Base-by-base conservation (phyloP, 306 rosid species). In the Arachis stenosperma region DNA sequence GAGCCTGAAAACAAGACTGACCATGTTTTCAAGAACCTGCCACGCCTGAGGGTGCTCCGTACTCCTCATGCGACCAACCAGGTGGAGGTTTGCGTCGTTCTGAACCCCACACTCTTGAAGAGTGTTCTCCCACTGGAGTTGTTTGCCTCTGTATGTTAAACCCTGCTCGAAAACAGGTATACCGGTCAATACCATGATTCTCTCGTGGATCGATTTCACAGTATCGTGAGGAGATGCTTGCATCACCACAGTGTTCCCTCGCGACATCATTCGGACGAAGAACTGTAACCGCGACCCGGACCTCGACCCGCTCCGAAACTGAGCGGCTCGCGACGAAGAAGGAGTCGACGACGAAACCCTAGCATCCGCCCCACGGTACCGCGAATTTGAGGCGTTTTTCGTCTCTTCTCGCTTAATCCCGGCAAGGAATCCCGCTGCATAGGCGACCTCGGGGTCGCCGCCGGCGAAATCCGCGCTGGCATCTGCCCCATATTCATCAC, bases 11-110 rank as follows among this genome's bases (percentile, higher is more conserved):
- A 88, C 41, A 7, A 80, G n/a, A 0, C 86, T 81, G 14, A 82
- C 81, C n/a, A 86, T 79, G 41, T 78, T 79, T 8, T 85, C 82
- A 2, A 90, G 42, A 0, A 82, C 69, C 29, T 74, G 78, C 88
- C 88, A 85, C 2, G 85, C 87, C 4, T 65, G 69, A 7, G 90
- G 87, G 51, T 78, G 85, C 42, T 42, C 75, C 2, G 87, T 79
- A 78, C 95, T 92, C 0, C 80, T 78, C 90, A 90, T 70, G 0
- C 82, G 85, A 3, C 89, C 94, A 17, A 88, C 86, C 5, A 92
- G 67, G 22, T 90, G 91, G 46, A 92, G 62, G 43, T 54, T 83
- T 8, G 86, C 87, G 71, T 92, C 93, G 58, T 88, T 88, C 53
- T 92, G 75, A 10, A 92, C 76, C 3, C 79, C 72, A 68, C 96